Percentiles rank a stretch among this genome's conserved stretches.
Conservation (phyloP, 257 asterid genomes). For the Fraxinus anomala region DNA sequence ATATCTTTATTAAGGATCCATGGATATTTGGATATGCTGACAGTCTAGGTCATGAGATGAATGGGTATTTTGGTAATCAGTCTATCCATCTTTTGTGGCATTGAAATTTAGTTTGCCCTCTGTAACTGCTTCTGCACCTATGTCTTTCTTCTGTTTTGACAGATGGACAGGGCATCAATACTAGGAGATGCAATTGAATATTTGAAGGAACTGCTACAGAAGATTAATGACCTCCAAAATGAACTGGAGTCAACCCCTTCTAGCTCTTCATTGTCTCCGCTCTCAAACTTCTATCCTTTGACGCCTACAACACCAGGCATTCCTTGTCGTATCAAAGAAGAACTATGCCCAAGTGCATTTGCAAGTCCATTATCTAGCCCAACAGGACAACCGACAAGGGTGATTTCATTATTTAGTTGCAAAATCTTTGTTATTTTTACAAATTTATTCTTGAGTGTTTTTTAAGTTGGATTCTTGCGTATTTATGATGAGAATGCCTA, state of each 20-base stretch:
- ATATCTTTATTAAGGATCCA: not conserved
- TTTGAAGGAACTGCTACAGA: conserved; percentile 66
- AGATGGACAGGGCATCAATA: conserved; percentile 89
- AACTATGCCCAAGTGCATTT: conserved; percentile 61
- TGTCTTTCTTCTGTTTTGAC: conserved; percentile 16
- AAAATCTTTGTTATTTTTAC: not conserved
- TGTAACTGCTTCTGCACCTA: not conserved
- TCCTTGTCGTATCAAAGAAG: conserved; percentile 60
- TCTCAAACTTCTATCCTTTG: conserved; percentile 46
- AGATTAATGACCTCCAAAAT: conserved; percentile 68
- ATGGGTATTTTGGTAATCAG: not conserved
- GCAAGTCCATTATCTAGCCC: conserved; percentile 72
- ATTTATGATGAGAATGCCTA: not conserved
- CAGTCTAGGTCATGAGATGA: not conserved
- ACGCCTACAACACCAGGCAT: conserved; percentile 58
- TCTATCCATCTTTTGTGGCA: not conserved
- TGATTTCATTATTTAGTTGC: conserved; percentile 25
- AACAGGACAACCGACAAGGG: conserved; percentile 68
- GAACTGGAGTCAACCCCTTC: conserved; percentile 63
- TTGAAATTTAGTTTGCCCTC: not conserved
- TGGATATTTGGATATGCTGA: not conserved
- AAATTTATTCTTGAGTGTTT: not conserved
- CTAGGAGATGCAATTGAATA: conserved; percentile 81
- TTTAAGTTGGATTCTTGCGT: not conserved
- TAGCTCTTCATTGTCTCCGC: conserved; percentile 40